Conservation (phyloP, 345 rosid species). For the Aquilaria malaccensis region DNA sequence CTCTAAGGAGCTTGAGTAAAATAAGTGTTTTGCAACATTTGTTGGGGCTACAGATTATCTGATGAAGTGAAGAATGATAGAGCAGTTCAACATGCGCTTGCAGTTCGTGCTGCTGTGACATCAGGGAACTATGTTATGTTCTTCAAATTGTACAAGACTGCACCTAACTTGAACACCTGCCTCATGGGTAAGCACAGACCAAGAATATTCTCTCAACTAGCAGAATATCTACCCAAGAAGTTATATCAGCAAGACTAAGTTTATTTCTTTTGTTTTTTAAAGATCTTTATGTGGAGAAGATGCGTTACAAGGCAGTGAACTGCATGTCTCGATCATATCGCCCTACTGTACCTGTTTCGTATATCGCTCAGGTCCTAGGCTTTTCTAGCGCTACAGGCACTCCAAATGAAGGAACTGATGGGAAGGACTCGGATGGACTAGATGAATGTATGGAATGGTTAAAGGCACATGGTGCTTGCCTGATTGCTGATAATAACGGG, state of each 20-base stretch:
- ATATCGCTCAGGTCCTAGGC: slow-evolving; percentile 69
- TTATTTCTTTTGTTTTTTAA: slow-evolving; percentile 14
- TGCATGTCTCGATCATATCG: slow-evolving; percentile 90
- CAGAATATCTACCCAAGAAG: no score
- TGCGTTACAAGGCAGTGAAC: slow-evolving; percentile 86
- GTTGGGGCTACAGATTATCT: slow-evolving; percentile 51
- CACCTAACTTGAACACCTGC: slow-evolving; percentile 83
- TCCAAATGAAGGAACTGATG: slow-evolving; percentile 42
- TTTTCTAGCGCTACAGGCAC: slow-evolving; percentile 28
- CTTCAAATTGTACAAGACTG: slow-evolving; percentile 77
- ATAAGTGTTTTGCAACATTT: background rate
- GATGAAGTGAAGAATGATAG: slow-evolving; percentile 56
- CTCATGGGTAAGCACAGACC: slow-evolving; percentile 69
- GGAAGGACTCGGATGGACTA: slow-evolving; percentile 43
- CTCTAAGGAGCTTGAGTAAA: background rate
- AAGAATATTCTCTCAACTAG: background rate
- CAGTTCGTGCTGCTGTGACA: slow-evolving; percentile 89
- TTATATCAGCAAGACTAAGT: background rate
- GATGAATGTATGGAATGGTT: slow-evolving; percentile 88
- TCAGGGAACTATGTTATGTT: slow-evolving; percentile 85
- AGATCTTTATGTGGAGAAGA: slow-evolving; percentile 91
- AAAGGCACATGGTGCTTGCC: slow-evolving; percentile 79
- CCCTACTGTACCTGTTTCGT: slow-evolving; percentile 73
- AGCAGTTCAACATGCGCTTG: slow-evolving; percentile 93
- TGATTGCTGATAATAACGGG: slow-evolving; percentile 47